Evolutionary conservation across 345 rosid species (phyloP).

Genomic region (Noccaea bulbosa): DNA sequence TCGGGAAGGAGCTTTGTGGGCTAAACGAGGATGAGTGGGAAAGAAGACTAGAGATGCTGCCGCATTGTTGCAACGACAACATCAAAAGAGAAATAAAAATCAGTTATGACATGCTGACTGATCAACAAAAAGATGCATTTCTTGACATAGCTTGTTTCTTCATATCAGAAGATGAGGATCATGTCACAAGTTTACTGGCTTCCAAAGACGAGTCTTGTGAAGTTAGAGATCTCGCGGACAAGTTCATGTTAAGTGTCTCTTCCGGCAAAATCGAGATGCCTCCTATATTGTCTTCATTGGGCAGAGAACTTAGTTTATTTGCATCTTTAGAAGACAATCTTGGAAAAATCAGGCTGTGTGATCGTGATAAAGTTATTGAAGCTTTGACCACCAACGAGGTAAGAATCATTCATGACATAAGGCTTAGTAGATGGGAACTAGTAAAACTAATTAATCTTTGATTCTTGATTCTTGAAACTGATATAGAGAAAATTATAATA

Average conservation of each 20-base stretch:
- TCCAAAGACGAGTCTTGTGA: neutral
- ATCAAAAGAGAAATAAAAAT: slow-evolving; percentile 19
- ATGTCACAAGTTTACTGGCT: neutral
- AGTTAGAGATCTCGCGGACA: slow-evolving; percentile 19
- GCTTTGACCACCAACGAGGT: neutral
- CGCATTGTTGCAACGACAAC: slow-evolving; percentile 6
- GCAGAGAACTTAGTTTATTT: neutral
- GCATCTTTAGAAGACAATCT: neutral
- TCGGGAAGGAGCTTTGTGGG: slow-evolving; percentile 27
- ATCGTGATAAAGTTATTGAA: neutral
- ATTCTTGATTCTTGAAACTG: too few relatives aligned
- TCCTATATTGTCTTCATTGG: slow-evolving; percentile 38
- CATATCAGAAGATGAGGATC: neutral
- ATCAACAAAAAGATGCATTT: slow-evolving; percentile 29
- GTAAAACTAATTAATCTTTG: neutral
- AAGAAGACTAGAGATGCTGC: neutral
- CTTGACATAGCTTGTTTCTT: slow-evolving; percentile 45
- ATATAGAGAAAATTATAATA: too few relatives aligned
- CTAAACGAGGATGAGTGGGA: slow-evolving; percentile 18
- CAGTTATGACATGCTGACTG: slow-evolving; percentile 37
- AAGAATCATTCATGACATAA: neutral
- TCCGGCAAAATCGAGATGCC: slow-evolving; percentile 25
- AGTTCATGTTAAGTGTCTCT: slow-evolving; percentile 27
- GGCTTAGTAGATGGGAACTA: neutral
- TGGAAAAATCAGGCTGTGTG: neutral